Evolutionary conservation across 176 grass and related monocot species (phyloP).

Genomic region (Cocos nucifera): DNA sequence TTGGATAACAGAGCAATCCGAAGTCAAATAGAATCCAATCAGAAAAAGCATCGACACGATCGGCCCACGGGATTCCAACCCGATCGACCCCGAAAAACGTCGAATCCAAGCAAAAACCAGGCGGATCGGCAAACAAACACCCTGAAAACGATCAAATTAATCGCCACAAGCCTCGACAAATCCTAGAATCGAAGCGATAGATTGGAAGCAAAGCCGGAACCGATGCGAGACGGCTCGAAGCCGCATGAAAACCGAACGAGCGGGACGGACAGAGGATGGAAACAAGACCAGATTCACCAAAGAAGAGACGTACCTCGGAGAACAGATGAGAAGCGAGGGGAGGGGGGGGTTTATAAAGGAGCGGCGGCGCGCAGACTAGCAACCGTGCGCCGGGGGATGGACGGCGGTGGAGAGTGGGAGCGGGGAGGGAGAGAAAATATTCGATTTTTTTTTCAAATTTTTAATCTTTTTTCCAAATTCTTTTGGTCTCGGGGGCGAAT

Average conservation of each 20-base stretch:
- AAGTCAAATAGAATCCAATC: neutral
- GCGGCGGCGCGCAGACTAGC: slow-evolving; percentile 1
- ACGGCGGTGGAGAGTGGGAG: neutral
- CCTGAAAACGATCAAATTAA: neutral
- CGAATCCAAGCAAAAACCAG: neutral
- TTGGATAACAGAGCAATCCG: neutral
- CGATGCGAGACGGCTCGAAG: too few species aligned
- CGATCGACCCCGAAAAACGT: slow-evolving; percentile 2
- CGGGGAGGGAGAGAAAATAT: slow-evolving; percentile 7
- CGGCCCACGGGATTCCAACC: neutral
- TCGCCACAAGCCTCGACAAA: slow-evolving; percentile 5
- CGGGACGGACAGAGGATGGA: neutral
- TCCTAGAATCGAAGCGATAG: too few species aligned
- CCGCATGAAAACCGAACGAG: too few species aligned
- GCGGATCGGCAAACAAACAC: slow-evolving; percentile 2
- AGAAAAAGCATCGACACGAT: neutral
- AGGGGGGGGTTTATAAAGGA: neutral
- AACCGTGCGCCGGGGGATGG: neutral
- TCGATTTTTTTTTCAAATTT: neutral
- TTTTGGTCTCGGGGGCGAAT: neutral
- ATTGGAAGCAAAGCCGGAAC: too few species aligned
- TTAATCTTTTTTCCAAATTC: too few species aligned
- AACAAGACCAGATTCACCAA: slow-evolving; percentile 5
- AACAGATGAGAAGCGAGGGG: neutral
- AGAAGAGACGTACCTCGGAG: slow-evolving; percentile 4